These are phyloP conservation scores for Tetrahymena borealis DNA, from an alignment of 73 alveolate genomes.

Conservation along the genomic window DNA sequence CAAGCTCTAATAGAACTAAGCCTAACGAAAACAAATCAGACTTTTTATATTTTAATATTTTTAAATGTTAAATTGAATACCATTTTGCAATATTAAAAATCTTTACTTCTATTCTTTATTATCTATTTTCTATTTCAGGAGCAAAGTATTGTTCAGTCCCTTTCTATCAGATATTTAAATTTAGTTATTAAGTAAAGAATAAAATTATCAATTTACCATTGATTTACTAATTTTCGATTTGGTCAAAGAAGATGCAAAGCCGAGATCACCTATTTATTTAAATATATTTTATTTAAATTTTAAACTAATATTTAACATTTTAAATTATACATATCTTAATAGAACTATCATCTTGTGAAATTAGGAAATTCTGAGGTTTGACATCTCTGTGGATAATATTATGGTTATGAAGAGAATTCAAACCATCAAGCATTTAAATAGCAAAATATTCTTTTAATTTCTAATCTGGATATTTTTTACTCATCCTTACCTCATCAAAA, in stretches of 20 bases:
- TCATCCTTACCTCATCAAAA: neutral
- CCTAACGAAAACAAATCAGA: neutral
- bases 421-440: neutral
- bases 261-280: too few relatives aligned
- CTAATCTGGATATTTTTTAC: neutral
- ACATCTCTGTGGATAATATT: neutral
- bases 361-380: neutral
- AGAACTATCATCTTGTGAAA: neutral
- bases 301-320: too few relatives aligned
- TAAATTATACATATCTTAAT: neutral
- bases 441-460: neutral
- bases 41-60: too few relatives aligned
- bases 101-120: neutral
- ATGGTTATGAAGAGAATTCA: neutral
- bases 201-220: too few relatives aligned
- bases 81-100: too few relatives aligned
- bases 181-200: neutral
- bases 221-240: too few relatives aligned
- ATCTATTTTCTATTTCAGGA: neutral
- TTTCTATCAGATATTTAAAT: neutral
- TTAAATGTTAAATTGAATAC: too few relatives aligned
- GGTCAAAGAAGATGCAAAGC: too few relatives aligned
- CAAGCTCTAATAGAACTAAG: neutral
- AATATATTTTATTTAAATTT: too few relatives aligned
- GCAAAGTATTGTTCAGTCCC: neutral